Percentiles rank a stretch among this genome's conserved stretches.
Evolutionary conservation across 345 rosid genomes (phyloP).

Genomic region (Eucalyptus erythrocorys): DNA sequence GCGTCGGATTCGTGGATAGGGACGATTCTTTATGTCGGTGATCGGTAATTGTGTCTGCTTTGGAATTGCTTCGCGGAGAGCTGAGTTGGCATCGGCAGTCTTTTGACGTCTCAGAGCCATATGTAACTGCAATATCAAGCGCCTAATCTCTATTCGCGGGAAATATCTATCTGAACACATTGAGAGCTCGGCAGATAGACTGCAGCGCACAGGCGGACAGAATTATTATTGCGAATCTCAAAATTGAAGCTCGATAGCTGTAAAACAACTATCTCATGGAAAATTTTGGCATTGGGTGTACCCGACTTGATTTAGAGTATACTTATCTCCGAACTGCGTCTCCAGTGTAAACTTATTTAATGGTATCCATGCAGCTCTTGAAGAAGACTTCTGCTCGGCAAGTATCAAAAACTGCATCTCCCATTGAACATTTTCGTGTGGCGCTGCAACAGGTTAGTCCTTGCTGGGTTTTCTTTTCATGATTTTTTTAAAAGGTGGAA

Average conservation of each 20-base stretch:
- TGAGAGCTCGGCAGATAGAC: not conserved
- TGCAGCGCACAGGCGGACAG: not conserved
- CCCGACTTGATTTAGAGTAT: not conserved
- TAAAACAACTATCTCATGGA: not conserved
- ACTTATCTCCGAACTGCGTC: not conserved
- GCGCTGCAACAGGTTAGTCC: conserved; percentile 60
- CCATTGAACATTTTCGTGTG: conserved; percentile 51
- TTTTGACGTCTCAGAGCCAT: not conserved
- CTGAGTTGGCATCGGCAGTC: not conserved
- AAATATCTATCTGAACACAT: not conserved
- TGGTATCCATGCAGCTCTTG: conserved; percentile 47
- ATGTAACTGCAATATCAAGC: not conserved
- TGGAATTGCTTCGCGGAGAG: not conserved
- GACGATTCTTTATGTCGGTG: not conserved
- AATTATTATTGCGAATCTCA: not conserved
- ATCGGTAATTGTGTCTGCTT: not conserved
- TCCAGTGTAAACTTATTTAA: not conserved
- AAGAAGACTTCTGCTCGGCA: conserved; percentile 68
- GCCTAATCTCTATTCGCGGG: not conserved
- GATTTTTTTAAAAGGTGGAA: not conserved
- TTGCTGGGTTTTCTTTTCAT: not conserved
- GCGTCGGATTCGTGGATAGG: not conserved
- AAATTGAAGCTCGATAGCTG: not conserved
- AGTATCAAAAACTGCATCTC: conserved; percentile 57
- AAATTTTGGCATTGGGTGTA: not conserved